Percentiles rank a stretch among this genome's conserved stretches.
Evolutionary conservation across 768 basidiomycete species (phyloP).

Genomic region (Coprinopsis cinerea): DNA sequence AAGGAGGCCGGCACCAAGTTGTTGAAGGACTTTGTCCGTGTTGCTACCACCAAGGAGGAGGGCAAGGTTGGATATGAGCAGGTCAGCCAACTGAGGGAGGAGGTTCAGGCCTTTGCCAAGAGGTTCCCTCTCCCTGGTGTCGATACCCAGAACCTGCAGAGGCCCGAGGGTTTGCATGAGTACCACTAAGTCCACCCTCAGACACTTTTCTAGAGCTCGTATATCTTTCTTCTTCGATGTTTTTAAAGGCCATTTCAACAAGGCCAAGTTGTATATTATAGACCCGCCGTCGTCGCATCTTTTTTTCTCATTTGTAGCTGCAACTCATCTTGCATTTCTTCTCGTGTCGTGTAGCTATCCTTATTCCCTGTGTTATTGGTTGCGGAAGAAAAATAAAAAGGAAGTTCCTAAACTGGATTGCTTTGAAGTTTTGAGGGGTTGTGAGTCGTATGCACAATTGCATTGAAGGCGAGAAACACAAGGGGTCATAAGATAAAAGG

Average conservation of each 20-base stretch:
- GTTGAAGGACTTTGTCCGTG: conserved; percentile 91
- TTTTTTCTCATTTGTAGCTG: neutral
- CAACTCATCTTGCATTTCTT: neutral
- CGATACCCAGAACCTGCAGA: conserved; percentile 37
- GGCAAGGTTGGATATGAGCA: conserved; percentile 65
- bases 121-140: conserved; percentile 94
- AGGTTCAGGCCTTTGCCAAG: conserved; percentile 77
- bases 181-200: conserved; percentile 22
- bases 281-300: neutral
- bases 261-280: neutral
- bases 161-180: conserved; percentile 62
- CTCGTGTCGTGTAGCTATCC: neutral
- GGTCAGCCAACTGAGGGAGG: conserved; percentile 69
- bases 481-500: too few relatives aligned
- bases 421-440: too few relatives aligned
- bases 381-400: neutral
- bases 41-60: conserved; percentile 62
- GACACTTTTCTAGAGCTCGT: neutral
- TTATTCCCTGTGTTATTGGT: neutral
- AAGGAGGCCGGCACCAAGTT: conserved; percentile 93
- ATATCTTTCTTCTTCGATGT: neutral
- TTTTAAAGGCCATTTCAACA: neutral
- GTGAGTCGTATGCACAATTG: too few relatives aligned
- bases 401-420: too few relatives aligned
- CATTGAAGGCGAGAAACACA: too few relatives aligned